Conservation (phyloP, 129 eudicot species). For the Apium graveolens region DNA sequence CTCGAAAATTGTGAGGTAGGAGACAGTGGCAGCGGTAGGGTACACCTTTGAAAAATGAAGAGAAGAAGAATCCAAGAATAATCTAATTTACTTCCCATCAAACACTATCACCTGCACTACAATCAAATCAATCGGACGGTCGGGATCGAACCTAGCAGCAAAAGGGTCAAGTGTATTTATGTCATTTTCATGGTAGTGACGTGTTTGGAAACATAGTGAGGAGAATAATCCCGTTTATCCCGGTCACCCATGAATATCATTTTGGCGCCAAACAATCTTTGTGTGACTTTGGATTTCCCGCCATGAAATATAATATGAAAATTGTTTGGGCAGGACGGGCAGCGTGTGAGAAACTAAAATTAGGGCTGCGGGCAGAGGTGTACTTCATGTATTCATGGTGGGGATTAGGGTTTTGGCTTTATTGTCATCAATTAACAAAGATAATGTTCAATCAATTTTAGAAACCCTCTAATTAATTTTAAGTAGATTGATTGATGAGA, state of each 20-base stretch:
- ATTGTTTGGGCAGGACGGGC: background rate
- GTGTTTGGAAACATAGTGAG: background rate
- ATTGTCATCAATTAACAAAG: background rate
- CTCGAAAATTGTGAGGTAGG: background rate
- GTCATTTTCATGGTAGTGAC: background rate
- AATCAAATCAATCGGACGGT: background rate
- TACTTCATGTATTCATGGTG: background rate
- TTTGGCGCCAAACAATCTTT: background rate
- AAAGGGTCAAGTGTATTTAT: background rate
- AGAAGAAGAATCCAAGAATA: background rate
- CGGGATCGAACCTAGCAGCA: background rate
- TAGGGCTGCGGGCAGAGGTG: slow-evolving; percentile 12
- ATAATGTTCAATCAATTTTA: too few species aligned
- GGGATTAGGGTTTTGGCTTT: background rate
- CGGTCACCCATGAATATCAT: background rate
- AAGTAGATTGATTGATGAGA: too few species aligned
- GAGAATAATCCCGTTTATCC: slow-evolving; percentile 1
- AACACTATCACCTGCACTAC: background rate
- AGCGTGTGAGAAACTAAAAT: background rate
- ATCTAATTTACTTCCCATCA: background rate
- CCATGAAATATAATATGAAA: background rate
- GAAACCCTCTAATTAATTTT: too few species aligned
- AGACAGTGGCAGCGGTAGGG: slow-evolving; percentile 3
- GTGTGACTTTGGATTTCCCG: background rate
- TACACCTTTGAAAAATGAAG: background rate